These are phyloP conservation scores for Aspergillus sclerotiicarbonarius DNA, from an alignment of 495 filamentous ascomycete species.

Conservation along the genomic window DNA sequence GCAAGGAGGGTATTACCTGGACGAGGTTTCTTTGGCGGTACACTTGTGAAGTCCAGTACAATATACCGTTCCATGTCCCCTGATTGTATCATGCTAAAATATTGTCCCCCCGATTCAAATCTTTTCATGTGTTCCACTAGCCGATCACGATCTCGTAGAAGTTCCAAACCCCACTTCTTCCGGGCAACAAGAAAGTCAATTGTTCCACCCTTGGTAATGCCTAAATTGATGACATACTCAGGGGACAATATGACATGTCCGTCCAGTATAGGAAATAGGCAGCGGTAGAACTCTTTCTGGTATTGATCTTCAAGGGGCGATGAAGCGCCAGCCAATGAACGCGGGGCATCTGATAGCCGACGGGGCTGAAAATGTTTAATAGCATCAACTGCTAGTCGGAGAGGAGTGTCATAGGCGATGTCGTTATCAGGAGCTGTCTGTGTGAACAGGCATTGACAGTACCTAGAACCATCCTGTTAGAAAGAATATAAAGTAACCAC, in stretches of 20 bases:
- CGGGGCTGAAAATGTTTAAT: slow-evolving; percentile 17
- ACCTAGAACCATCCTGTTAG: slow-evolving; percentile 20
- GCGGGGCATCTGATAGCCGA: slow-evolving; percentile 19
- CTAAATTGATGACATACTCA: slow-evolving; percentile 19
- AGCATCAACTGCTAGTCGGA: slow-evolving; percentile 19
- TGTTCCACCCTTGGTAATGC: slow-evolving; percentile 18
- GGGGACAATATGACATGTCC: slow-evolving; percentile 22
- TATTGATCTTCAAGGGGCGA: slow-evolving; percentile 24
- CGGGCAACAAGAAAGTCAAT: slow-evolving; percentile 21
- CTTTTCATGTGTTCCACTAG: slow-evolving; percentile 19
- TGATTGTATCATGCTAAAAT: slow-evolving; percentile 18
- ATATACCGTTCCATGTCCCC: slow-evolving; percentile 22
- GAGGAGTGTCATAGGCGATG: slow-evolving; percentile 20
- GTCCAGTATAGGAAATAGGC: slow-evolving; percentile 19
- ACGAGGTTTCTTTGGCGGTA: slow-evolving; percentile 16
- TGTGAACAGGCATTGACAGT: slow-evolving; percentile 19
- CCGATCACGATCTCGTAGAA: slow-evolving; percentile 20
- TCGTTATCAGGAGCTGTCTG: slow-evolving; percentile 14
- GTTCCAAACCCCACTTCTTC: slow-evolving; percentile 25
- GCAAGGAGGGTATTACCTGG: slow-evolving; percentile 19
- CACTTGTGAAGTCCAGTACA: slow-evolving; percentile 22
- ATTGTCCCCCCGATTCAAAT: slow-evolving; percentile 20
- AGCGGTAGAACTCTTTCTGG: slow-evolving; percentile 25
- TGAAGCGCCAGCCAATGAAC: slow-evolving; percentile 17
- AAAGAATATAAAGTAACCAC: slow-evolving; percentile 16